Evolutionary conservation across 192 early-diverging fungal genomes (phyloP), one percentile per base, ranked within the genome.

Genomic region (Umbelopsis ramanniana): DNA sequence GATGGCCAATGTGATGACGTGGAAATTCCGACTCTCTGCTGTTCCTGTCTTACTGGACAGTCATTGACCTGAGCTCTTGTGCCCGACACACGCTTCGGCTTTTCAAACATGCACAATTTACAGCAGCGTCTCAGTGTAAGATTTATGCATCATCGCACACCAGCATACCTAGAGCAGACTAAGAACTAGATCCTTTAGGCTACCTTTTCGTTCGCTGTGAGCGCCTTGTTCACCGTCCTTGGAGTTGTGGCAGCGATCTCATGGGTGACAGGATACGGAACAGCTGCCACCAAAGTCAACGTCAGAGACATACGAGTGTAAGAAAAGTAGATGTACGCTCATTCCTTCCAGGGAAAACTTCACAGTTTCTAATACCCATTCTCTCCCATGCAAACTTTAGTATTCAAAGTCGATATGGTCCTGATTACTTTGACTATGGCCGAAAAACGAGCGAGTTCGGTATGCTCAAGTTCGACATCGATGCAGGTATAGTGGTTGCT

Each of bases 401-500:
- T 75, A 75, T 84, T 12, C 80, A 76, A 46, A 78, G 85, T 66
- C 72, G 81, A 63, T 86, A 84, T 55, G 85, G 83, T 45, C 78
- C 82, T 54, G 85, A 87, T 50, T 73, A 75, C 68, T 82, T 78
- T 48, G 85, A 88, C 72, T 87, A 86, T 57, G 74, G 81, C 50
- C 75, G 86, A 46, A 83, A 83, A 57, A 73, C 82, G 55, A 84
- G 85, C 46, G 87, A 93, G 66, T 79, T 93, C 67, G 93, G 85
- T 21, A 79, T 82, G 24, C 66, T 93, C 22, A 66, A 81, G 46
- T 91, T 94, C 73, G 80, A 90, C 52, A 70, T 94, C 38, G 84
- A 90, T 43, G 92, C 92, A 33, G 92, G 92, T 93, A 81, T 11
- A 43, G 6, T 46, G 40, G 9, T 12, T 29, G 43, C 26, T n/a